Conservation (phyloP, 192 early-diverging fungal genomes). For the Coemansia sp. region DNA sequence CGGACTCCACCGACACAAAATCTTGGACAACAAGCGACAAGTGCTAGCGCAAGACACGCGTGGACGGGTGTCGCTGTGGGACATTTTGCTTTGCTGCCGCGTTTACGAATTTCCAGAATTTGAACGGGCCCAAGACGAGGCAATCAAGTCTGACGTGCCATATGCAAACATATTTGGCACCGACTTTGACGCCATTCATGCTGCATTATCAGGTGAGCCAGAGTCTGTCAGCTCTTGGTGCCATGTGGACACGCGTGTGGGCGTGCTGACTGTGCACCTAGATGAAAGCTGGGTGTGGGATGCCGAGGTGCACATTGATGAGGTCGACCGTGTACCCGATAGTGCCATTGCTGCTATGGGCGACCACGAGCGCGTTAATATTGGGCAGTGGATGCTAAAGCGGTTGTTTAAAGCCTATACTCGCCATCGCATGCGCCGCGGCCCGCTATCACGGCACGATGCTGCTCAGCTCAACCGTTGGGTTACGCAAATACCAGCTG, state of each 20-base stretch:
- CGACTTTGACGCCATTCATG: slow-evolving; percentile 38
- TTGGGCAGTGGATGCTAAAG: slow-evolving; percentile 54
- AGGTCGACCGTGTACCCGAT: slow-evolving; percentile 52
- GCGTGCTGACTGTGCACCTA: slow-evolving; percentile 83
- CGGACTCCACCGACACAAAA: slow-evolving; percentile 59
- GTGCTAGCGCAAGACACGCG: slow-evolving; percentile 79
- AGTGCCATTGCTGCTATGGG: slow-evolving; percentile 35
- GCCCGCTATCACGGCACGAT: slow-evolving; percentile 59
- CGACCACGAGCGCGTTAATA: slow-evolving; percentile 39
- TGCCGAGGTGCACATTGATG: slow-evolving; percentile 87
- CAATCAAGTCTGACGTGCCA: slow-evolving; percentile 56
- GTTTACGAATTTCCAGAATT: slow-evolving; percentile 46
- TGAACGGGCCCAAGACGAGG: slow-evolving; percentile 25
- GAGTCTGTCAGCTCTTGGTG: slow-evolving; percentile 92
- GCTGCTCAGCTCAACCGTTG: slow-evolving; percentile 51
- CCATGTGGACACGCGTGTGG: slow-evolving; percentile 84
- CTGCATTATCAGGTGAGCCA: slow-evolving; percentile 17
- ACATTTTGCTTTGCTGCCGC: slow-evolving; percentile 70
- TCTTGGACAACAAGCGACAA: slow-evolving; percentile 82
- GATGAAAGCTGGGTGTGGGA: slow-evolving; percentile 74
- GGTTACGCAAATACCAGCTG: slow-evolving; percentile 50
- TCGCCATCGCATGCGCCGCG: slow-evolving; percentile 77
- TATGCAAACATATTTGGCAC: slow-evolving; percentile 31
- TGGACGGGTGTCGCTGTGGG: slow-evolving; percentile 84
- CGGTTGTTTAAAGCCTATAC: slow-evolving; percentile 41